Evolutionary conservation across 805 yeast species (phyloP).

Genomic region (Ogataea neopini): DNA sequence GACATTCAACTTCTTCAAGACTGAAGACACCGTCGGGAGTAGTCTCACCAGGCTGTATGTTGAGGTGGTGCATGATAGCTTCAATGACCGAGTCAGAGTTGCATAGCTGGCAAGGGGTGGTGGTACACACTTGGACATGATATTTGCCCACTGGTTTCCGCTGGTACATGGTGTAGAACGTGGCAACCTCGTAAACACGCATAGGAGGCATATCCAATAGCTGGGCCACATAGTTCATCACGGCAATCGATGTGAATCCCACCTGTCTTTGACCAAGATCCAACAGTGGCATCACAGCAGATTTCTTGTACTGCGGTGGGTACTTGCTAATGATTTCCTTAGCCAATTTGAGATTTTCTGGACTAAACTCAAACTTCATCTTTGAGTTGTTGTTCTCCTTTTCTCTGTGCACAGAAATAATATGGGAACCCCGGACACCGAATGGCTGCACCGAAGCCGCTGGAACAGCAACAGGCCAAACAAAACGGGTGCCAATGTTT

Average conservation of each 20-base stretch:
- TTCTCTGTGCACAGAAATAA: constrained; percentile 68
- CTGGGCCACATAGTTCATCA: constrained; percentile 88
- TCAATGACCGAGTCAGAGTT: constrained; percentile 78
- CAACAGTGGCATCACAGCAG: constrained; percentile 83
- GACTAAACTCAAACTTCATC: constrained; percentile 70
- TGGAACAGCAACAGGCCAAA: not conserved
- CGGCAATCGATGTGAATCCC: constrained; percentile 83
- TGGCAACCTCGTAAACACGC: constrained; percentile 92
- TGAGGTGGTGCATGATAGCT: constrained; percentile 60
- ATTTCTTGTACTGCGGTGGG: constrained; percentile 84
- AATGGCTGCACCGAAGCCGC: not conserved
- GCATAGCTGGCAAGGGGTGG: constrained; percentile 86
- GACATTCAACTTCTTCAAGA: constrained; percentile 84
- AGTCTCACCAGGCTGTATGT: constrained; percentile 75
- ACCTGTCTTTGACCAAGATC: constrained; percentile 86
- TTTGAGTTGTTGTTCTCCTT: constrained; percentile 64
- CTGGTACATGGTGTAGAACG: constrained; percentile 89
- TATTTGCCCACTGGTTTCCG: constrained; percentile 84
- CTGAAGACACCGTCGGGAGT: constrained; percentile 76
- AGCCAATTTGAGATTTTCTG: constrained; percentile 68
- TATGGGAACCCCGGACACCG: constrained; percentile 29
- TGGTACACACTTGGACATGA: constrained; percentile 83
- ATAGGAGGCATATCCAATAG: constrained; percentile 86
- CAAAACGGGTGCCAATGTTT: not conserved
- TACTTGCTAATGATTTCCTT: constrained; percentile 72